These are phyloP conservation scores for Penicillium sp. DNA, from an alignment of 2,329 filamentous ascomycete species.

Conservation along the genomic window DNA sequence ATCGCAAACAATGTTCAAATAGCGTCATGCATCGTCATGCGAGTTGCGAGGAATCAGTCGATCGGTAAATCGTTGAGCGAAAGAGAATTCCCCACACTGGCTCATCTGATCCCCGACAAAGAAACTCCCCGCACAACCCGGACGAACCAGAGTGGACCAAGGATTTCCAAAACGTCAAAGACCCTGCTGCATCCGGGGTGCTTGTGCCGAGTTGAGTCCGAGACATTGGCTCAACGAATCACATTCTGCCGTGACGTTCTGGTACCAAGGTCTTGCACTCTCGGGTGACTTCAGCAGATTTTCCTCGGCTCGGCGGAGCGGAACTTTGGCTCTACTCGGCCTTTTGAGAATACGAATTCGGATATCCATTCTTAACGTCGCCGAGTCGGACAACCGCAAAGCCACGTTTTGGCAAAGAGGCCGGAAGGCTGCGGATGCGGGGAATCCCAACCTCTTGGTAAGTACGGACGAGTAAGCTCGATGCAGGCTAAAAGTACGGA, in stretches of 20 bases:
- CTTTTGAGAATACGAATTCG: background rate
- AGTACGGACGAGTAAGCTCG: background rate
- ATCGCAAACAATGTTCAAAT: background rate
- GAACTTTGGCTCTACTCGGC: conserved; percentile 4
- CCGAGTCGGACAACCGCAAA: background rate
- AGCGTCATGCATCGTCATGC: conserved; percentile 5
- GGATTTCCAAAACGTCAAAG: background rate
- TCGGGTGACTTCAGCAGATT: background rate
- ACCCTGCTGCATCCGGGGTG: background rate
- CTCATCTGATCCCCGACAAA: conserved; percentile 9
- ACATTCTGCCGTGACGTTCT: background rate
- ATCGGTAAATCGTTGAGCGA: background rate
- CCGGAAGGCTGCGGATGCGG: background rate
- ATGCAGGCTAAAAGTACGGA: background rate
- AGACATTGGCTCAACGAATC: background rate
- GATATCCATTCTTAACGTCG: background rate
- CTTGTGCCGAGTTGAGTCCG: background rate
- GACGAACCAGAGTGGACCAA: background rate
- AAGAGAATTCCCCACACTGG: conserved; percentile 4
- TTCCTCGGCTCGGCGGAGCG: conserved; percentile 23
- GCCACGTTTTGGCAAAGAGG: background rate
- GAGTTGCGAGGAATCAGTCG: background rate
- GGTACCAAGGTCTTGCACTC: background rate
- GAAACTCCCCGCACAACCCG: background rate
- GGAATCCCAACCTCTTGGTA: background rate